Evolutionary conservation across 23 red algal species (phyloP).

Genomic region (Gracilaria domingensis): DNA sequence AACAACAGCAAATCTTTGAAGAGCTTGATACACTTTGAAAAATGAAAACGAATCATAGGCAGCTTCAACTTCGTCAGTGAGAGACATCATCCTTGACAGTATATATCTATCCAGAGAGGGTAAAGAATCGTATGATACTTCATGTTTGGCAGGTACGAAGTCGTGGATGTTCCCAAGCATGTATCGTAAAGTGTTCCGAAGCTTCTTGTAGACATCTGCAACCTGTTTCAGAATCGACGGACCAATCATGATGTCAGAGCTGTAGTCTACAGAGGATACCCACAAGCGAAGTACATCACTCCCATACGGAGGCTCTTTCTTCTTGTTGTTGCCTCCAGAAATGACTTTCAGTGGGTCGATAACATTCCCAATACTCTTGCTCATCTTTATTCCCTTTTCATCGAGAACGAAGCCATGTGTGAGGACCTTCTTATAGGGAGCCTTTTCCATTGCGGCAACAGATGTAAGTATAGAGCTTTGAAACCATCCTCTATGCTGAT

Average conservation of each 20-base stretch:
- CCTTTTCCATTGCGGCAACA: slow-evolving; percentile 80
- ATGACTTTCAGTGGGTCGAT: slow-evolving; percentile 93
- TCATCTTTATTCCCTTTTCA: slow-evolving; percentile 98
- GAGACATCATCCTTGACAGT: slow-evolving; percentile 51
- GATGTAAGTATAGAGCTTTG: slow-evolving; percentile 97
- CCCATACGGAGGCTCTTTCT: slow-evolving; percentile 87
- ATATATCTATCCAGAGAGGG: slow-evolving; percentile 92
- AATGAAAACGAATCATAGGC: slow-evolving; percentile 84
- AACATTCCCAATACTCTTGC: slow-evolving; percentile 96
- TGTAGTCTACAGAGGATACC: slow-evolving; percentile 95
- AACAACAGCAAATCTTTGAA: slow-evolving; percentile 85
- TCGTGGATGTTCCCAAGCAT: slow-evolving; percentile 92
- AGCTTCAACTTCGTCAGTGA: slow-evolving; percentile 68
- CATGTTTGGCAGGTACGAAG: slow-evolving; percentile 63
- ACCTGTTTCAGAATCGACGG: slow-evolving; percentile 86
- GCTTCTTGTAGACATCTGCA: slow-evolving; percentile 91
- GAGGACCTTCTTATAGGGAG: slow-evolving; percentile 89
- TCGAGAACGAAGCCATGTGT: slow-evolving; percentile 99
- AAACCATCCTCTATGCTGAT: slow-evolving; percentile 99
- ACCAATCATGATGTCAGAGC: slow-evolving; percentile 91
- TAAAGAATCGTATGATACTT: slow-evolving; percentile 58
- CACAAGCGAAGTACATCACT: slow-evolving; percentile 96
- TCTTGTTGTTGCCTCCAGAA: slow-evolving; percentile 91
- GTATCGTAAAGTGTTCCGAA: slow-evolving; percentile 95
- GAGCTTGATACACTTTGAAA: slow-evolving; percentile 83